These are phyloP conservation scores for Xylaria nigripes DNA, from an alignment of 495 filamentous ascomycete genomes.

Conservation along the genomic window DNA sequence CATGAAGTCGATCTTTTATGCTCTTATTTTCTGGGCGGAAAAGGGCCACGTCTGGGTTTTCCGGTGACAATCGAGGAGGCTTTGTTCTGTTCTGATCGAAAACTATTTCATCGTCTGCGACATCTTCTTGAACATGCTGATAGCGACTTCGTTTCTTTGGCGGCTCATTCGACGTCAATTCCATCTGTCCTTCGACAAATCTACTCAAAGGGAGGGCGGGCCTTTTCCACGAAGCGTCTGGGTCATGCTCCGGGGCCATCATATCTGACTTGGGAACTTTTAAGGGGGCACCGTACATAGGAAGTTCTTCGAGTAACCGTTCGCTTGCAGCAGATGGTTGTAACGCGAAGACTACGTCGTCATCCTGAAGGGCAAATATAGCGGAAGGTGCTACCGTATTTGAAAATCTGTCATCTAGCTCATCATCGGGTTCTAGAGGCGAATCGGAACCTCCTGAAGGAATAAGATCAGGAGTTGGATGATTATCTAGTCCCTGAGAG, in stretches of 20 bases:
- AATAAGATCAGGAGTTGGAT: constrained; percentile 64
- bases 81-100: constrained; percentile 37
- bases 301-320: constrained; percentile 77
- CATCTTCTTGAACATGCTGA: constrained; percentile 63
- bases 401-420: constrained; percentile 32
- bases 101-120: constrained; percentile 47
- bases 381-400: constrained; percentile 56
- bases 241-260: constrained; percentile 47
- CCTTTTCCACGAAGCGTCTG: constrained; percentile 64
- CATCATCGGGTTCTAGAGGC: constrained; percentile 39
- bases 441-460: constrained; percentile 49
- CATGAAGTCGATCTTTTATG: constrained; percentile 82
- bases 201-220: constrained; percentile 79
- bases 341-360: constrained; percentile 74
- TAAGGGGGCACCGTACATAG: constrained; percentile 63
- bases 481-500: constrained; percentile 26
- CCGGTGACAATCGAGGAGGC: constrained; percentile 48
- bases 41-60: constrained; percentile 70
- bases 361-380: constrained; percentile 72
- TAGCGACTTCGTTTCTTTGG: constrained; percentile 71
- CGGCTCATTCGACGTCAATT: constrained; percentile 54
- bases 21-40: constrained; percentile 86
- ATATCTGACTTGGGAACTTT: constrained; percentile 47
- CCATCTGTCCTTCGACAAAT: constrained; percentile 73
- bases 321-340: constrained; percentile 67